Base-by-base conservation (phyloP, 1,284 basidiomycete species). In the Cryptococcus floricola region DNA sequence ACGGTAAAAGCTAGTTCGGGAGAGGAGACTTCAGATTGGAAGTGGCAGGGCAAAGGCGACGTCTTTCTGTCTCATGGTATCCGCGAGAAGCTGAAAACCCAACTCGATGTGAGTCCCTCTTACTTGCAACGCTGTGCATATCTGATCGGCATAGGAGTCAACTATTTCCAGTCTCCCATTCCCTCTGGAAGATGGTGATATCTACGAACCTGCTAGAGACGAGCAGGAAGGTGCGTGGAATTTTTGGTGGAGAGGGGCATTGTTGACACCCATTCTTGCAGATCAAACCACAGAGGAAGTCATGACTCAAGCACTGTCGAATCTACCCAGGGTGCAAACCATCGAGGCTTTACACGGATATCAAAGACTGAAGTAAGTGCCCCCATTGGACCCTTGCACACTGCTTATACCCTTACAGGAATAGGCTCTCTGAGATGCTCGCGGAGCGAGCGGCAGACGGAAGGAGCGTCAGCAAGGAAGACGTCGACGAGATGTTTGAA, bases 301-400 rank as follows among this genome's bases (percentile, higher is more conserved):
- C 14, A 74, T 73, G 9, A 64, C 58, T 25, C 63, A 70, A 28
- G 64, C 74, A 1, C 58, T 77, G 3, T 59, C 59, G 13, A 39
- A 54, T 16, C 45, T 77, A 10, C 76, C 76, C 2, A 52, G 74
- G 5, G 68, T 69, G 0, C 76, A 77, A 53, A 73, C 76, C 25
- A 75, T 77, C 48, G 74, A 77, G 53, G 73, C 74, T 4, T 43
- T 76, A 39, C 68, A 74, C 42, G 73, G 69, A 5, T 76, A 74
- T 56, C 69, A 73, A 39, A 57, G 53, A 18, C 71, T 77, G 65
- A 74, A 74, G 75, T 75, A 61, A 61, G 71, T 65, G 10, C 41
- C 7, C 7, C 0, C 10, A 10, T 2, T 10, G 7, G 31, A 34
- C 31, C 3, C 31, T 10, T 34, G 6, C 10, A 34, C 31, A 34